Conservation (phyloP, 2,329 filamentous ascomycete genomes). For the Orbilia blumenaviensis region DNA sequence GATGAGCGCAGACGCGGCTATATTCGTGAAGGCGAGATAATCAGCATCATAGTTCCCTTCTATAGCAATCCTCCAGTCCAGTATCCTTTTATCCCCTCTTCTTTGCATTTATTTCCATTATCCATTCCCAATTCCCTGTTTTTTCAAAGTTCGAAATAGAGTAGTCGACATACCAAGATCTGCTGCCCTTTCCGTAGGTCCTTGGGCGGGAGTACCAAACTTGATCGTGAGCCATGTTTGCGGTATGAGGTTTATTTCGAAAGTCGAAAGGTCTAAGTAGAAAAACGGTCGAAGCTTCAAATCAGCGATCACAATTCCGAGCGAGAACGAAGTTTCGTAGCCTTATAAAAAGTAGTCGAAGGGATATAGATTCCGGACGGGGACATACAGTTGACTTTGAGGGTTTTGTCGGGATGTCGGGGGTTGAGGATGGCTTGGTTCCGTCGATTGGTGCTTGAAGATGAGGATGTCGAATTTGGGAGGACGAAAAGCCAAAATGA, state of each 20-base stretch:
- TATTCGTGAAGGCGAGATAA: conserved; percentile 55
- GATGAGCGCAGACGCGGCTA: conserved; percentile 89
- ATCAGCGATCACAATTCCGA: conserved; percentile 24
- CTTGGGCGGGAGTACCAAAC: conserved; percentile 99
- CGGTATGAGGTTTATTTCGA: conserved; percentile 57
- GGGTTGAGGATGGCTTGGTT: conserved; percentile 20
- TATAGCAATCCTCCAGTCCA: not conserved
- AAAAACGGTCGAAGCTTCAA: not conserved
- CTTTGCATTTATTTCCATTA: conserved; percentile 54
- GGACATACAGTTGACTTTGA: conserved; percentile 45
- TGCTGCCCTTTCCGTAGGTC: conserved; percentile 95
- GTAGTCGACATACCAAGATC: conserved; percentile 78
- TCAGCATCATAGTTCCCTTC: conserved; percentile 53
- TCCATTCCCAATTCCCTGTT: not conserved
- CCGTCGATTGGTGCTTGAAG: conserved; percentile 43
- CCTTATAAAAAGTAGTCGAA: not conserved
- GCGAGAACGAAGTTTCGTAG: not conserved
- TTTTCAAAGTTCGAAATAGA: conserved; percentile 19
- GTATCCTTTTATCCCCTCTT: conserved; percentile 13
- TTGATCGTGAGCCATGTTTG: conserved; percentile 87
- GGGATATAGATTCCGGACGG: not conserved
- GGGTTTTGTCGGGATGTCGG: conserved; percentile 30
- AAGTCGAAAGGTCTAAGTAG: conserved; percentile 50
- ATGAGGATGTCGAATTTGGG: conserved; percentile 37
- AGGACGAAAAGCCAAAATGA: conserved; percentile 32